These are phyloP conservation scores for Sarocladium strictum DNA, from an alignment of 2,329 filamentous ascomycete species.

Conservation along the genomic window DNA sequence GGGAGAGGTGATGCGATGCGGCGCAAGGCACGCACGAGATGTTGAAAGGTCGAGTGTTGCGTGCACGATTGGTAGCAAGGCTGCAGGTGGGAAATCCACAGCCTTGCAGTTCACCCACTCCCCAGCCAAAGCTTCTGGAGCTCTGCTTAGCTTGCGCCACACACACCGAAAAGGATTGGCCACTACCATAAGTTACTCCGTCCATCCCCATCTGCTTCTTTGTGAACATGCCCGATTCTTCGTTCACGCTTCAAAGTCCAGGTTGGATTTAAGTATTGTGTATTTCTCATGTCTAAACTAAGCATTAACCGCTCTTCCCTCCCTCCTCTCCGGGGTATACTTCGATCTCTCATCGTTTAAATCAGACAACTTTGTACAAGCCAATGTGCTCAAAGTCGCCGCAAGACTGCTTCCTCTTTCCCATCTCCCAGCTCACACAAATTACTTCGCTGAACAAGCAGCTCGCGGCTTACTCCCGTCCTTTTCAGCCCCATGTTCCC, in stretches of 20 bases:
- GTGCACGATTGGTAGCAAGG: slow-evolving; percentile 8
- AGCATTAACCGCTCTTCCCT: neutral
- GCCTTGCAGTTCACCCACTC: neutral
- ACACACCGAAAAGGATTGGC: too few species aligned
- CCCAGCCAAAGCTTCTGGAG: neutral
- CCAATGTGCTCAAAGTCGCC: neutral
- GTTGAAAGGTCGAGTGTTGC: slow-evolving; percentile 5
- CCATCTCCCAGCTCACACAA: neutral
- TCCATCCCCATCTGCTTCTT: neutral
- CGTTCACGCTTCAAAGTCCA: neutral
- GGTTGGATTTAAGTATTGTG: neutral
- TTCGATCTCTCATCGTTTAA: neutral
- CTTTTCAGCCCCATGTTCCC: too few species aligned
- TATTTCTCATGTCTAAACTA: neutral
- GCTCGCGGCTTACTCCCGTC: neutral
- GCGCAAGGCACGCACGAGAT: slow-evolving; percentile 3
- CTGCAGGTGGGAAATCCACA: slow-evolving; percentile 3
- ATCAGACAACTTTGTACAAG: slow-evolving; percentile 1
- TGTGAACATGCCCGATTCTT: too few species aligned
- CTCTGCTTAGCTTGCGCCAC: slow-evolving; percentile 1
- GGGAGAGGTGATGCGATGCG: neutral
- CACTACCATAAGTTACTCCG: too few species aligned
- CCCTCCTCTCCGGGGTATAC: slow-evolving; percentile 6
- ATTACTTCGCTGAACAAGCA: neutral
- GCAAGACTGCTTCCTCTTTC: neutral